Evolutionary conservation across 1,284 basidiomycete genomes (phyloP).

Genomic region (Rhodotorula sp.): DNA sequence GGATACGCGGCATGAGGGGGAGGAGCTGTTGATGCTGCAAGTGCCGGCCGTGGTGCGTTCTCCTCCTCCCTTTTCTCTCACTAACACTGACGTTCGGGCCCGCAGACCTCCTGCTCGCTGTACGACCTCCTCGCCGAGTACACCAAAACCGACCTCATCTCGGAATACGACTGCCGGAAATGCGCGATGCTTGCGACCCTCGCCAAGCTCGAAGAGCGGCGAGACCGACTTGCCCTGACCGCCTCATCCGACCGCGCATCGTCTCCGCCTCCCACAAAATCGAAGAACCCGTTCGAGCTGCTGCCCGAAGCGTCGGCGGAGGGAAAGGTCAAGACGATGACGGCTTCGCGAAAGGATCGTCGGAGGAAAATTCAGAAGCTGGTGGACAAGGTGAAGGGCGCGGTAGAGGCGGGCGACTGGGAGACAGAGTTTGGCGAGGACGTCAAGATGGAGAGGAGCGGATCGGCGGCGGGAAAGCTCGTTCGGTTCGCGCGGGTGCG

Average conservation of each 20-base stretch:
- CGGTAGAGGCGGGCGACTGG: constrained; percentile 68
- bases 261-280: not conserved
- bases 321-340: constrained; percentile 23
- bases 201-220: constrained; percentile 59
- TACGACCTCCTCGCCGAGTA: constrained; percentile 75
- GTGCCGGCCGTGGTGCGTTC: constrained; percentile 56
- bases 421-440: constrained; percentile 67
- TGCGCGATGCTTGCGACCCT: constrained; percentile 74
- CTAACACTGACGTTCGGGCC: too few species aligned
- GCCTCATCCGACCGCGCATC: not conserved
- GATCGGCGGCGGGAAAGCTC: constrained; percentile 73
- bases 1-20: constrained; percentile 79
- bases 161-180: constrained; percentile 77
- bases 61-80: not conserved
- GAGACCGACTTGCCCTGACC: constrained; percentile 53
- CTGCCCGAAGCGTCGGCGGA: not conserved
- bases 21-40: constrained; percentile 75
- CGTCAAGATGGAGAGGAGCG: constrained; percentile 64
- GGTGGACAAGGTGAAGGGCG: constrained; percentile 60
- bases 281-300: constrained; percentile 12
- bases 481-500: constrained; percentile 78
- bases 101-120: constrained; percentile 59
- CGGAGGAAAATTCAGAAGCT: constrained; percentile 66
- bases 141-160: constrained; percentile 73
- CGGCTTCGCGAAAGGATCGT: constrained; percentile 66